Percentiles rank a stretch among this genome's conserved stretches.
Evolutionary conservation across 1,284 basidiomycete species (phyloP).

Genomic region (Leccinum fuscescens): DNA sequence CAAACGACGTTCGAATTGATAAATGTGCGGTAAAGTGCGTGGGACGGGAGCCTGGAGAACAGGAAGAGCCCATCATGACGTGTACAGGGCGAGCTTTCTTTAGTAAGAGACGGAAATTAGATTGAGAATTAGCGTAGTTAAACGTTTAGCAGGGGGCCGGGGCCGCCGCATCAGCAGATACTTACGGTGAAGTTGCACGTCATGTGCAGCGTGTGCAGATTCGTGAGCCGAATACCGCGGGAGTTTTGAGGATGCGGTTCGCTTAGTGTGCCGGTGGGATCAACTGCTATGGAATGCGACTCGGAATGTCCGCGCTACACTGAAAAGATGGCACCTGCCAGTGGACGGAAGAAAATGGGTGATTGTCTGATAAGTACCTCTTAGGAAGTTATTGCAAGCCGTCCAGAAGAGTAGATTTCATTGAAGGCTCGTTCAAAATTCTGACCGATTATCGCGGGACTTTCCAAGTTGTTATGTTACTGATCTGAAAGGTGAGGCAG

Average conservation of each 20-base stretch:
- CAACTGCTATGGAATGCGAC: constrained; percentile 5
- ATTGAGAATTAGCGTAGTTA: constrained; percentile 36
- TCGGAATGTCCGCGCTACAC: neutral
- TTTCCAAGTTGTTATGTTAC: constrained; percentile 18
- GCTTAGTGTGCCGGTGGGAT: constrained; percentile 1
- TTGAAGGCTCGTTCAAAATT: neutral
- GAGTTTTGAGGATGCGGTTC: neutral
- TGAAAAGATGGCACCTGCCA: constrained; percentile 4
- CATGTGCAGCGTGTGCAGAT: constrained; percentile 3
- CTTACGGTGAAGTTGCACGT: neutral
- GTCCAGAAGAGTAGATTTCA: constrained; percentile 4
- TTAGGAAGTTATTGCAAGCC: constrained; percentile 2
- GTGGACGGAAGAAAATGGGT: neutral
- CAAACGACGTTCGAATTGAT: constrained; percentile 6
- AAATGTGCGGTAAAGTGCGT: constrained; percentile 1
- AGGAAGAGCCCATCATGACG: constrained; percentile 21
- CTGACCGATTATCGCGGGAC: constrained; percentile 29
- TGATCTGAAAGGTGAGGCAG: constrained; percentile 20
- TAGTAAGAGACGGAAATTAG: constrained; percentile 26
- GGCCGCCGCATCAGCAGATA: neutral
- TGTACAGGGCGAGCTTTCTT: constrained; percentile 16
- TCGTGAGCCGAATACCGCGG: constrained; percentile 4
- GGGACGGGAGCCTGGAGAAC: constrained; percentile 9
- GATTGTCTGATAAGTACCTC: neutral
- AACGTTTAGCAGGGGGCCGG: constrained; percentile 30